Evolutionary conservation across 257 asterid species (phyloP), one percentile per base, ranked within the genome.

Genomic region (Solanum rostratum): DNA sequence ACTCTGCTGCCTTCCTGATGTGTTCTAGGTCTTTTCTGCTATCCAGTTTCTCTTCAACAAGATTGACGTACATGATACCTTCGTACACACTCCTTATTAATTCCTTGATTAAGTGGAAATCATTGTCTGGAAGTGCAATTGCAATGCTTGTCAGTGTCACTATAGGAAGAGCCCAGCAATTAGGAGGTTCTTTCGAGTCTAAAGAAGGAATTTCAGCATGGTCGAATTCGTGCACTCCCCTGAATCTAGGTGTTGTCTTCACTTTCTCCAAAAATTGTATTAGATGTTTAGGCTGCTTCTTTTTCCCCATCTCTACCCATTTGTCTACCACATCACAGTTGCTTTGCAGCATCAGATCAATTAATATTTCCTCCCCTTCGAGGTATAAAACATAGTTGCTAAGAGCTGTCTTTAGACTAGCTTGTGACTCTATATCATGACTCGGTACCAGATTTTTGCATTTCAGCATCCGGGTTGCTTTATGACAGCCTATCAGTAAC

Each of bases 131-230:
- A 82, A 90, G 89, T 29, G 90, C 82, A 18, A 87, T 80, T 3
- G 89, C 92, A 6, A 90, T 87, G 84, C 89, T 84, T 55, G 89
- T 80, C 24, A 88, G 70, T 11, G 89, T 94, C 84, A 90, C 99
- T 80, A 94, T 91, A 19, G 99, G 98, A 78, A 95, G 98, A 57
- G 98, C 96, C 99, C 99, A 95, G 91, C 95, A 89, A 85, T 93
- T 88, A 16, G 93, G 95, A 80, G 98, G 97, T 84, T 92, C 94
- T 82, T 87, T 91, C 22, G 84, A 85, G 50, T 89, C 94, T 80
- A 94, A 84, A n/a, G 97, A 88, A 70, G 89, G 93, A 62, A 95
- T 91, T 52, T 76, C 82, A 79, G 87, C 86, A 55, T 70, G 90
- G 88, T 95, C 98, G 18, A 95, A 95, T 60, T 80, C 84, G 27